phyloP scores from a whole-genome alignment of 345 rosid genomes.

The Murraya paniculata region DNA sequence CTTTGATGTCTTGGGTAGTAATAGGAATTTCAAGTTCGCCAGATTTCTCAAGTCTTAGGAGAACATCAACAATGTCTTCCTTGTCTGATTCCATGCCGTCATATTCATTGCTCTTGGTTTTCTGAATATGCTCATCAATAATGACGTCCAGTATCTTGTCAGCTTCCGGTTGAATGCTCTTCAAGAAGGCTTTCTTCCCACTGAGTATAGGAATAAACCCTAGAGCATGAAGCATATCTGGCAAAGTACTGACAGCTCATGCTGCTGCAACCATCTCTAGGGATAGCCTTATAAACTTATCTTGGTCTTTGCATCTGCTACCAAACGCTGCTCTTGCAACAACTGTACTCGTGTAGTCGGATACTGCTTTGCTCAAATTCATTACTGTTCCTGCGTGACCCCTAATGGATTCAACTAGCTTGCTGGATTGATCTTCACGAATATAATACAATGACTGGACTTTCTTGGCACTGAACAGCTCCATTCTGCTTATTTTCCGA shows the following conservation, averaged over 20 bases:
- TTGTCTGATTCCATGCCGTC: not conserved
- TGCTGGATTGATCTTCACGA: not conserved
- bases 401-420: not conserved
- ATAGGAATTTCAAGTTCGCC: slow-evolving; percentile 3
- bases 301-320: not conserved
- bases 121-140: slow-evolving; percentile 6
- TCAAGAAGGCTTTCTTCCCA: slow-evolving; percentile 2
- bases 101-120: not conserved
- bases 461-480: slow-evolving; percentile 1
- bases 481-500: not conserved
- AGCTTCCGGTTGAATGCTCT: not conserved
- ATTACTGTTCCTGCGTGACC: not conserved
- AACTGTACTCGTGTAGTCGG: slow-evolving; percentile 1
- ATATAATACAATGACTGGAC: not conserved
- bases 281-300: not conserved
- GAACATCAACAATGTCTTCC: slow-evolving; percentile 4
- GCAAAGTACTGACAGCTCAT: not conserved
- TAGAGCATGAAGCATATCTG: not conserved
- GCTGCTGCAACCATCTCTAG: not conserved
- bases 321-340: slow-evolving; percentile 5
- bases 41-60: not conserved
- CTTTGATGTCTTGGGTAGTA: not conserved
- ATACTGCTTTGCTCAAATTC: not conserved
- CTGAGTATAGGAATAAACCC: not conserved
- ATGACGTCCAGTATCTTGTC: not conserved